Base-by-base conservation (phyloP, 1,284 basidiomycete species). In the Trichosporon coremiiforme region DNA sequence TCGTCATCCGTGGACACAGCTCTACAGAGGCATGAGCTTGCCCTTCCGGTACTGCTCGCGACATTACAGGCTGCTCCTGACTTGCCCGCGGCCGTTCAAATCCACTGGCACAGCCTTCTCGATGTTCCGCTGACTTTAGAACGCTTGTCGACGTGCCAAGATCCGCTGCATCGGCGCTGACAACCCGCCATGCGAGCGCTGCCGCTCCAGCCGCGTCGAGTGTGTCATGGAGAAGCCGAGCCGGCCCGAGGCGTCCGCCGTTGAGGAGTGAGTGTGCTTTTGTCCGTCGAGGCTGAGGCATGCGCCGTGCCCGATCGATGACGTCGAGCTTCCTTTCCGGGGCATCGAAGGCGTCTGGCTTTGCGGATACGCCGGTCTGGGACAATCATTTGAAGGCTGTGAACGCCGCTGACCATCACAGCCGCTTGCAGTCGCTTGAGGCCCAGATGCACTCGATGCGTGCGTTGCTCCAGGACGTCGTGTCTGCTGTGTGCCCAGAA, bases 181-280 rank as follows among this genome's bases (percentile, higher is more conserved):
- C 80, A 91, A 91, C 75, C 92, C 92, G 41, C 92, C 92, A 25
- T 94, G 92, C 83, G 88, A 90, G 78, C 88, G 92, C 38, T 94
- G 92, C 82, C 87, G 90, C 60, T 90, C 91, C 75, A 89, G 90
- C 31, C 90, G 90, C 8, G 85, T 92, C 15, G 91, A 92, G 66
- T 94, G 92, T 84, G 85, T 93, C 35, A 92, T 94, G 76, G 92
- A 94, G 81, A 94, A 93, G 76, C 92, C 92, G 66, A 91, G 90
- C 90, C 66, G 91, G n/a, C 15, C 66, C 62, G 66, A 38, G 22
- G 64, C 60, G 92, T 84, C 20, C 20, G 91, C 91, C 4, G 82
- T 93, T 67, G 92, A 93, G 47, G 71, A 70, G 92, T 93, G 81
- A 83, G 90, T 86, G 10, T 1, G 5, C 20, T 22, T 20, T 20